Base-by-base conservation (phyloP, 306 rosid species). In the Notholithocarpus densiflorus region DNA sequence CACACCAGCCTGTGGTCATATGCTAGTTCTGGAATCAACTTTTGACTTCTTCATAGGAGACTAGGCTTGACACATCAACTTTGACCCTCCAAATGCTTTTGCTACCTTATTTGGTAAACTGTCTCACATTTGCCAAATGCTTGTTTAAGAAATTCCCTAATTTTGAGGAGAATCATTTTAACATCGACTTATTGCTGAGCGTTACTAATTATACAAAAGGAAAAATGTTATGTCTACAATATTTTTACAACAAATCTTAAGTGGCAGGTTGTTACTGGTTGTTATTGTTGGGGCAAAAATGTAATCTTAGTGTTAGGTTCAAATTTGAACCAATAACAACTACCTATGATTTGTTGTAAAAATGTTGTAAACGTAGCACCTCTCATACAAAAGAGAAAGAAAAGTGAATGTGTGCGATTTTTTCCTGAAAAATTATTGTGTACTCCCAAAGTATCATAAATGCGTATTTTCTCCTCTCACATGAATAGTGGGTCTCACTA, bases 341-440 rank as follows among this genome's bases (percentile, higher is more conserved):
- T n/a, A n/a, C n/a, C n/a, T n/a, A n/a, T n/a, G n/a, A n/a, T n/a
- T n/a, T n/a, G n/a, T n/a, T n/a, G n/a, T n/a, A n/a, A n/a, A n/a
- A n/a, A n/a, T n/a, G n/a, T n/a, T n/a, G n/a, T n/a, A n/a, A n/a
- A n/a, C n/a, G n/a, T n/a, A n/a, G n/a, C n/a, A n/a, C n/a, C n/a
- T n/a, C n/a, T n/a, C n/a, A 71, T 61, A 13, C 21, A 77, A 59
- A 77, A 59, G 54, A 61, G 60, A 77, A 64, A 62, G 73, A 84
- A 72, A 51, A 34, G 62, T 71, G 71, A 62, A 70, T 79, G 75
- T 78, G 57, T 69, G 65, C 48, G 37, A 59, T 68, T 55, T 80
- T 84, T 32, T 32, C 37, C 37, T 5, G 7, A 2, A 24, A 24
- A 24, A 24, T 24, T 24, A 24, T 24, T 24, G 26, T 24, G 1